Evolutionary conservation across 83 land plant genomes (phyloP).

Genomic region (Diphasiastrum complanatum): DNA sequence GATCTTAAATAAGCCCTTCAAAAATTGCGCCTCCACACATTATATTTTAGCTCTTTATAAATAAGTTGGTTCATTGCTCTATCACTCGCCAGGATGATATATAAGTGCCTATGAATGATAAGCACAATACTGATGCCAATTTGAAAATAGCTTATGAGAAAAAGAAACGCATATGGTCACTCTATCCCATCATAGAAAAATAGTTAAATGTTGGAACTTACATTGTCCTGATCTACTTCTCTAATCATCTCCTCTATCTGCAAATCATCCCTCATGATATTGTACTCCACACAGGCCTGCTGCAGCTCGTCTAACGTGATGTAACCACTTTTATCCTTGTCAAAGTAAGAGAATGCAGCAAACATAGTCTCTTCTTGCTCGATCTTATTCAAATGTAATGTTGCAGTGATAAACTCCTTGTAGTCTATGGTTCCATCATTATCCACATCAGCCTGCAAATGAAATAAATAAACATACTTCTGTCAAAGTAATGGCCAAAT

Average conservation of each 20-base stretch:
- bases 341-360: slow-evolving; percentile 26
- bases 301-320: slow-evolving; percentile 25
- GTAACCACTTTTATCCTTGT: slow-evolving; percentile 25
- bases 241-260: slow-evolving; percentile 14
- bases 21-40: too few relatives aligned
- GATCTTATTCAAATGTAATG: slow-evolving; percentile 24
- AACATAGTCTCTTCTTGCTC: slow-evolving; percentile 27
- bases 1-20: too few relatives aligned
- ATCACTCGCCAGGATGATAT: too few relatives aligned
- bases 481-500: too few relatives aligned
- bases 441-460: slow-evolving; percentile 17
- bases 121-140: too few relatives aligned
- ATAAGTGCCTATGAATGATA: too few relatives aligned
- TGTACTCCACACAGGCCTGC: slow-evolving; percentile 20
- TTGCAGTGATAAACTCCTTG: slow-evolving; percentile 24
- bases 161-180: too few relatives aligned
- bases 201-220: background rate
- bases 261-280: slow-evolving; percentile 20
- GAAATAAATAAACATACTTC: background rate
- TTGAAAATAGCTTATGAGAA: too few relatives aligned
- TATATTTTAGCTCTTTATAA: too few relatives aligned
- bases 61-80: too few relatives aligned
- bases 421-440: slow-evolving; percentile 21
- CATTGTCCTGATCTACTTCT: slow-evolving; percentile 21
- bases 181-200: too few relatives aligned